Evolutionary conservation across 345 rosid species (phyloP), one percentile per base, ranked within the genome.

Genomic region (Pelargonium nanum): DNA sequence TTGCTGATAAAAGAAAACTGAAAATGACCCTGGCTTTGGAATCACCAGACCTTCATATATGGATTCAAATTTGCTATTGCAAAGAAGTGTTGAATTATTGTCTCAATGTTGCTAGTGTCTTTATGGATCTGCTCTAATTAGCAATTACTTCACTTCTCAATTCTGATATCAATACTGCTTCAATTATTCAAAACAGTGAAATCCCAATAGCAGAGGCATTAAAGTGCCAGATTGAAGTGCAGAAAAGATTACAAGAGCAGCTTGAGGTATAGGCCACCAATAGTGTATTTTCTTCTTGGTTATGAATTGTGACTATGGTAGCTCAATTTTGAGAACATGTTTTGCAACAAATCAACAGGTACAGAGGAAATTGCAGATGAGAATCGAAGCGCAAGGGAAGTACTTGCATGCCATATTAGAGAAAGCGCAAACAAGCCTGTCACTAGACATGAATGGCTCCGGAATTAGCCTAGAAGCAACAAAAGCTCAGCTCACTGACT

Each of bases 301-400:
- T 6, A 4, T 8, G 19, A 17, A 20, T 40, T 59, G 5, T 1
- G 15, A 32, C 22, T 55, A 25, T 34, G 19, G 50, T n/a, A 19
- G 15, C 22, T 19, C 34, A 10, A 34, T 25, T 3, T 53, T 13
- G 16, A 20, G 9, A 16, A 23, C 19, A 30, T 20, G 40, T 23
- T 16, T 26, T 24, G n/a, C 44, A 4, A 0, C 1, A 15, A 1
- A 51, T 17, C 19, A 34, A 57, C 67, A 88, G 97, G 96, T 91
- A 16, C 86, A 88, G 57, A 75, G 77, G 62, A 85, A 70, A 70
- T 63, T 92, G 22, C 83, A 89, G 66, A 82, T 83, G 87, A 86
- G 98, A 68, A 89, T 89, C 62, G 98, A 89, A 61, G 87, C 84
- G 28, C 95, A 92, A 70, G 93, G 91, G 53, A 89, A 78, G 61